Conservation (phyloP, 805 yeast species). For the Candida parachauliodes region DNA sequence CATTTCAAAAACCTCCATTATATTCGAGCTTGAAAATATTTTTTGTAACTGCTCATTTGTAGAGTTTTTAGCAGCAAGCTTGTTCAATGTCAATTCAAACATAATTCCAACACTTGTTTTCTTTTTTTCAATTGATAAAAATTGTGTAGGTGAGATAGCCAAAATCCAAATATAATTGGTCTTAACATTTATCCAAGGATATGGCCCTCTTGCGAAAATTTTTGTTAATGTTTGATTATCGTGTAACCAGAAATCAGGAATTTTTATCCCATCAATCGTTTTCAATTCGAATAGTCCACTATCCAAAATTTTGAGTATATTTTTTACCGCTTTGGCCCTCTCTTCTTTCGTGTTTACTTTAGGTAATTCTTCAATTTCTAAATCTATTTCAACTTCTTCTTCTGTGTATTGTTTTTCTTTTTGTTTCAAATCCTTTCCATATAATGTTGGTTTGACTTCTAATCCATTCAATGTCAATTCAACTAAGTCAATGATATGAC, state of each 20-base stretch:
- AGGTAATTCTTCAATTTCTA: background rate
- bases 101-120: background rate
- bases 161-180: background rate
- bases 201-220: slow-evolving; percentile 1
- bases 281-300: slow-evolving; percentile 1
- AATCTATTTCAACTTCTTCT: background rate
- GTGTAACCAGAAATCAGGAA: slow-evolving; percentile 2
- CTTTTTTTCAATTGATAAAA: background rate
- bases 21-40: slow-evolving; percentile 1
- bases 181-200: slow-evolving; percentile 4
- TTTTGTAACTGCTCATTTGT: background rate
- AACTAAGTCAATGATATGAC: slow-evolving; percentile 79
- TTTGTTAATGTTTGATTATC: slow-evolving; percentile 1
- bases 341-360: background rate
- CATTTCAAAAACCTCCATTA: slow-evolving; percentile 4
- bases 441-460: slow-evolving; percentile 52
- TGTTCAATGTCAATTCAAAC: background rate
- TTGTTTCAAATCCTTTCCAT: slow-evolving; percentile 19
- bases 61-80: background rate
- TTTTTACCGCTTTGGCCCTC: slow-evolving; percentile 1
- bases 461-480: slow-evolving; percentile 54
- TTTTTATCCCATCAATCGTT: slow-evolving; percentile 2
- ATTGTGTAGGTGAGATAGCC: background rate
- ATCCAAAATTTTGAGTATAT: background rate
- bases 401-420: background rate